Evolutionary conservation across 495 filamentous ascomycete species (phyloP), one percentile per base, ranked within the genome.

Genomic region (Aspergillus leporis): DNA sequence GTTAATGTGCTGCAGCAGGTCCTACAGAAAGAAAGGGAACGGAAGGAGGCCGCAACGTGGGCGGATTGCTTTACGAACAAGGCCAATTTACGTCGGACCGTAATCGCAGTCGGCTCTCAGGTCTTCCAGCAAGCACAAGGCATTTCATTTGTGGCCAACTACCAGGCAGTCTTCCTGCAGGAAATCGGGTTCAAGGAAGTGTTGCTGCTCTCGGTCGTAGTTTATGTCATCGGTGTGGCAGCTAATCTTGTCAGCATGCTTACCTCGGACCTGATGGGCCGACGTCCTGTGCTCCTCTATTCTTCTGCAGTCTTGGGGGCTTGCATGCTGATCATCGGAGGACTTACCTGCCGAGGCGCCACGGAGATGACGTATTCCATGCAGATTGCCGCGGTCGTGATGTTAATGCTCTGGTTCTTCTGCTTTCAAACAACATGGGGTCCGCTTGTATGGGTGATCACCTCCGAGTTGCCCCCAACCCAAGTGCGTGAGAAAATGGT

Each of bases 101-200:
- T 75, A 22, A 58, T 83, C 8, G 74, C 77, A 1, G 74, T 85
- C 32, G 75, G 74, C n/a, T 78, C 78, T 16, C 70, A 87, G 16
- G 74, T 74, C 5, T 73, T 81, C 13, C 84, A 87, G 57, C 82
- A 83, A 5, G 81, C 83, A 0, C 81, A 80, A 0, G 85, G 85
- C 19, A 84, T 83, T 75, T 86, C 81, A 60, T 81, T 86, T 65
- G 83, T 85, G 41, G 14, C 7, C 14, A 43, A 43, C 14, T 43
- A 9, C 14, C 6, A 9, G 4, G 38, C 14, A 5, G 14, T n/a
- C 6, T 43, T 43, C 38, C 6, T 43, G 10, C 6, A 43, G n/a
- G 5, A 43, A 13, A 7, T 43, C 7, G 38, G 38, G 14, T 43
- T 43, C 14, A 7, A 7, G n/a, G 38, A 43, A 4, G 7, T n/a